Base-by-base conservation (phyloP, 2,329 filamentous ascomycete species). In the Trichoderma guizhouense region DNA sequence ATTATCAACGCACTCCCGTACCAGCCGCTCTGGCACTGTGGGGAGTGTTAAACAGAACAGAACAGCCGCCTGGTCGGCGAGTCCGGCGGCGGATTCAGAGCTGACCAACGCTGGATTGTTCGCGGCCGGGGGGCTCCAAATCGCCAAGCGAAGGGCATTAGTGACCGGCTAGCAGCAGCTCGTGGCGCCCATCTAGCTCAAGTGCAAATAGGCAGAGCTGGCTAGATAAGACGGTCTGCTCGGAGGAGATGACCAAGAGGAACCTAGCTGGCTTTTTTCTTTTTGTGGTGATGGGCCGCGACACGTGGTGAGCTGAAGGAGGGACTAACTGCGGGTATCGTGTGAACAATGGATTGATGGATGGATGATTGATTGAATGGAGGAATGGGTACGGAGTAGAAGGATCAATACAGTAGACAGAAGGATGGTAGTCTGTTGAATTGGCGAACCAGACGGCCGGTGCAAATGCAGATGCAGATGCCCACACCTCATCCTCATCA, bases 61-160 rank as follows among this genome's bases (percentile, higher is more conserved):
- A n/a, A 18, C 21, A 24, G 66, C 66, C 55, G 58, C 36, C n/a
- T 61, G 28, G 53, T 69, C 66, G 66, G 66, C 66, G 66, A 69
- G 55, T 61, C 66, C 66, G 66, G 66, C n/a, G 47, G 62, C 66
- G 66, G 57, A 69, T 69, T 62, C 66, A 61, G 26, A 47, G 66
- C 55, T 69, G 66, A 69, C 66, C 66, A 61, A 69, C 66, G 36
- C 34, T 53, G 47, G n/a, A 53, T 53, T 53, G 47, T 11, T 24
- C 47, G 47, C 47, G 47, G 47, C 28, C 43, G 28, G 21, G 34
- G 62, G 63, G n/a, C 28, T 65, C 34, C 28, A 28, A 28, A 60
- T 43, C 39, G 55, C 65, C 65, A 67, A 68, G 34, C 34, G 65
- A 60, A 43, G 34, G 34, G 26, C n/a, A 30, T 68, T 68, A 60